Evolutionary conservation across 2,329 filamentous ascomycete genomes (phyloP).

Genomic region (Microsporum canis): DNA sequence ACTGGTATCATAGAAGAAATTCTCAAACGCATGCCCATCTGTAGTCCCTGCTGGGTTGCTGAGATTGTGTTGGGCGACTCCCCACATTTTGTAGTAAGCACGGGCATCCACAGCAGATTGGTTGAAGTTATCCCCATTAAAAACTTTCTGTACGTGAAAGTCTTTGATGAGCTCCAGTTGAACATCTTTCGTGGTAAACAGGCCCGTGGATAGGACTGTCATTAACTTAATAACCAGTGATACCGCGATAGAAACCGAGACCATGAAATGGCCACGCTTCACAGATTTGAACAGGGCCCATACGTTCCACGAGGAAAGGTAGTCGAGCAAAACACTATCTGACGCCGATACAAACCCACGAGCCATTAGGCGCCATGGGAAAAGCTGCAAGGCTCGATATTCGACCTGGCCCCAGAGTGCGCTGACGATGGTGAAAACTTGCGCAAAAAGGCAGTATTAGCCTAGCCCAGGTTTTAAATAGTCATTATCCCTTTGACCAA

Average conservation of each 20-base stretch:
- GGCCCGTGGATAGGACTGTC: background rate
- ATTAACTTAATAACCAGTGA: conserved; percentile 1
- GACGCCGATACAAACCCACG: conserved; percentile 7
- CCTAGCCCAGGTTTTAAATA: background rate
- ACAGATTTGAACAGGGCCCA: conserved; percentile 8
- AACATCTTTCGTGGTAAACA: background rate
- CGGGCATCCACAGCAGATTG: background rate
- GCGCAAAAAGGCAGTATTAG: background rate
- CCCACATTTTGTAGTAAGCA: background rate
- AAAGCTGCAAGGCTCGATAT: conserved; percentile 12
- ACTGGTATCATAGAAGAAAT: background rate
- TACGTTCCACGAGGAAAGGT: conserved; percentile 11
- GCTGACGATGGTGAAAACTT: conserved; percentile 10
- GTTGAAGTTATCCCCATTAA: background rate
- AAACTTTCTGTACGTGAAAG: background rate
- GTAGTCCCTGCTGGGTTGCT: background rate
- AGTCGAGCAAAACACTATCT: conserved; percentile 11
- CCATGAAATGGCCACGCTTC: conserved; percentile 10
- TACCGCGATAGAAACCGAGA: conserved; percentile 6
- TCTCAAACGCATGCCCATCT: background rate
- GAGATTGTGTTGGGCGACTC: background rate
- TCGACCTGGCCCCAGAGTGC: conserved; percentile 10
- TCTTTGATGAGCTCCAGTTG: background rate
- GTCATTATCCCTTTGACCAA: background rate
- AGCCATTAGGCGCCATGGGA: conserved; percentile 12